Percentiles rank a stretch among this genome's conserved stretches.
These are phyloP conservation scores for Flammula alnicola DNA, from an alignment of 1,284 basidiomycete genomes.

Conservation along the genomic window DNA sequence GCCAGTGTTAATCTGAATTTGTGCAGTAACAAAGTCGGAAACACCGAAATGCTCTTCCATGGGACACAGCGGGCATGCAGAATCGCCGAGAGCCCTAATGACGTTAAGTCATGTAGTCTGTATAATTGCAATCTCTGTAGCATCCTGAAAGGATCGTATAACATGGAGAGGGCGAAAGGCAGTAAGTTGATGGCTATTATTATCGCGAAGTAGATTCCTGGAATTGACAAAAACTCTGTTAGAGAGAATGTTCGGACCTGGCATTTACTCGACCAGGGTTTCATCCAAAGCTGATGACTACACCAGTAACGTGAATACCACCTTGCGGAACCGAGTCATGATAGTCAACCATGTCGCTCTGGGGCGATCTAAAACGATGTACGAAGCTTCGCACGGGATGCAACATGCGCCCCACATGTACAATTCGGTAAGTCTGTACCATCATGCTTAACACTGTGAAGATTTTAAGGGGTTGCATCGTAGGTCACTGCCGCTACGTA, in stretches of 20 bases:
- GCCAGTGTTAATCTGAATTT: not conserved
- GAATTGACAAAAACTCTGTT: not conserved
- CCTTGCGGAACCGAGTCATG: conserved; percentile 19
- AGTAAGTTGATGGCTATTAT: conserved; percentile 8
- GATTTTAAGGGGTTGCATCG: not conserved
- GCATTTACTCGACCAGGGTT: conserved; percentile 30
- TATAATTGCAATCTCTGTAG: conserved; percentile 27
- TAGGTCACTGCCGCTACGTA: conserved; percentile 31
- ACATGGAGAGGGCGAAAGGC: conserved; percentile 31
- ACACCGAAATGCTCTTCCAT: conserved; percentile 32
- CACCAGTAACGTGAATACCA: conserved; percentile 16
- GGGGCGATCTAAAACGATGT: conserved; percentile 29
- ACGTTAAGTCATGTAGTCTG: conserved; percentile 19
- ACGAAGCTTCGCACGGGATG: conserved; percentile 28
- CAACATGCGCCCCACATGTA: conserved; percentile 31
- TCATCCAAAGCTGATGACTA: conserved; percentile 32
- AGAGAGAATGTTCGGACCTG: conserved; percentile 32
- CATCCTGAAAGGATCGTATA: conserved; percentile 30
- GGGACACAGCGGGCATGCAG: conserved; percentile 28
- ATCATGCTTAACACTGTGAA: not conserved
- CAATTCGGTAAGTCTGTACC: conserved; percentile 26
- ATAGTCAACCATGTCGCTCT: conserved; percentile 33
- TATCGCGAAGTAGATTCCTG: not conserved
- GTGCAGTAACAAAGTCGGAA: conserved; percentile 31
- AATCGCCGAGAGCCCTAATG: conserved; percentile 21